Evolutionary conservation across 2,329 filamentous ascomycete genomes (phyloP).

Genomic region (Rhexocercosporidium sp.): DNA sequence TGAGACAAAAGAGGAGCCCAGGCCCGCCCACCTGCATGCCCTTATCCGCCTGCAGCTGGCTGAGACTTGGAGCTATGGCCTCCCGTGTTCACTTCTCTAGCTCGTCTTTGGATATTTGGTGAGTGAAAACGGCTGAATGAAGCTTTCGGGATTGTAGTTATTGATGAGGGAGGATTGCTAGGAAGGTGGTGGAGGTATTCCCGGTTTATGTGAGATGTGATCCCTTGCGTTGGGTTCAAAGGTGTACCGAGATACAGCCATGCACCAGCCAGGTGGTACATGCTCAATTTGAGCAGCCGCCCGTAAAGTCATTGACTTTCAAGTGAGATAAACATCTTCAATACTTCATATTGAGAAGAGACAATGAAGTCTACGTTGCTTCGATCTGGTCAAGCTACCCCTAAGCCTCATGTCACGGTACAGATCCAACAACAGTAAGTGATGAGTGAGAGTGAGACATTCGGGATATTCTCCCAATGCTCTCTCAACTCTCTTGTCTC

Average conservation of each 20-base stretch:
- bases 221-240: too few relatives aligned
- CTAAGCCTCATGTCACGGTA: background rate
- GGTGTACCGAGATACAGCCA: too few relatives aligned
- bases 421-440: background rate
- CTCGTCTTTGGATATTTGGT: background rate
- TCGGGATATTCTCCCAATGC: background rate
- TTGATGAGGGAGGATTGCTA: too few relatives aligned
- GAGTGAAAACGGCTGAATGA: background rate
- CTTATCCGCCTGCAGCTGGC: constrained; percentile 5
- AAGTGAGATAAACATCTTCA: too few relatives aligned
- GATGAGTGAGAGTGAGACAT: background rate
- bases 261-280: too few relatives aligned
- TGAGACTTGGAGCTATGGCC: constrained; percentile 7
- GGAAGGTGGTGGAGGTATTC: too few relatives aligned
- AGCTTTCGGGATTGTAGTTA: background rate
- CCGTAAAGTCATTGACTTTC: too few relatives aligned
- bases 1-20: constrained; percentile 2
- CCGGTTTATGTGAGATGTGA: too few relatives aligned
- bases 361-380: background rate
- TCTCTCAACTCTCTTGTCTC: background rate
- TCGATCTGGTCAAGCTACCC: background rate
- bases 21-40: background rate
- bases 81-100: background rate
- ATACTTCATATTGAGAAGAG: too few relatives aligned
- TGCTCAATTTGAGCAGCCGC: too few relatives aligned